Evolutionary conservation across 192 early-diverging fungal species (phyloP), one percentile per base, ranked within the genome.

Genomic region (Linnemannia exigua): DNA sequence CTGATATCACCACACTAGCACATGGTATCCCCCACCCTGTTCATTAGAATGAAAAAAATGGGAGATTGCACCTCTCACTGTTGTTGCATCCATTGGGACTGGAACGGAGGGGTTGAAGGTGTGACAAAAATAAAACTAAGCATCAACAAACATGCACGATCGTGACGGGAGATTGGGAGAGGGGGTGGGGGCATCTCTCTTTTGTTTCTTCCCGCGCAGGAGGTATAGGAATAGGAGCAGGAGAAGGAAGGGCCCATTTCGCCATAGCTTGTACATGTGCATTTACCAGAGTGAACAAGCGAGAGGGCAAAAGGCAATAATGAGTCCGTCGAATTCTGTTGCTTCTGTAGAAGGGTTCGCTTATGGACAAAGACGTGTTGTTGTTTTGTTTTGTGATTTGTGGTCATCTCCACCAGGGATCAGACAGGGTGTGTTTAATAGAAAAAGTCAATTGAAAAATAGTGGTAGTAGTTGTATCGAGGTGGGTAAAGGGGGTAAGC

Each of bases 121-220:
- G 28, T 63, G 58, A 63, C 58, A 63, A 63, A 63, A 63, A 63
- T 63, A 63, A 63, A n/a, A 25, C 15, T 31, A 28, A 31, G 31
- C 58, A 63, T 31, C 25, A 63, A 63, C 58, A 63, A 63, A 63
- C 28, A 63, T 63, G 58, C 58, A 63, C 58, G 58, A 63, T 63
- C 28, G 3, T 33, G 58, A 28, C 58, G 58, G 58, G 58, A 63
- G 28, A 63, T 63, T 63, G 25, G 58, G 52, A 25, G 52, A n/a
- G n/a, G 25, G 52, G 52, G n/a, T n/a, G n/a, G n/a, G n/a, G 41
- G 5, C 41, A 44, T 44, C 41, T 44, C 41, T 44, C 5, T 44
- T 44, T 44, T 44, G 41, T 44, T 44, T 44, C 41, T 44, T 44
- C 41, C 41, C 41, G 41, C 41, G 41, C 41, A 44, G 41, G 41